Conservation (phyloP, 495 filamentous ascomycete species). For the Cairneyella variabilis region DNA sequence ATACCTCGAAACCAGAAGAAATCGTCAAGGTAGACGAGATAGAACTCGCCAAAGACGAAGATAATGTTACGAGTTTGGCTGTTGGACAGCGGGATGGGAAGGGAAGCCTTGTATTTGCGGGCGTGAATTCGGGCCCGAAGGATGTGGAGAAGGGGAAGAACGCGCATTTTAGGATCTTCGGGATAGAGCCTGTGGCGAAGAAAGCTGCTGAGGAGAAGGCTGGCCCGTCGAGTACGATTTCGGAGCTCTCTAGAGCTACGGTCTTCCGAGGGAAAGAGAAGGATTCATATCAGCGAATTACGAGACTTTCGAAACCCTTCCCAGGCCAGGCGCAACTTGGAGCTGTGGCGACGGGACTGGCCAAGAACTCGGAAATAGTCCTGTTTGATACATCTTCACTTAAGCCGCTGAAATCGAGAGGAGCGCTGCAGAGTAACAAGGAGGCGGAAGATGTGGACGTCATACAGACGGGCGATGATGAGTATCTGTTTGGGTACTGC, state of each 20-base stretch:
- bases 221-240: slow-evolving; percentile 38
- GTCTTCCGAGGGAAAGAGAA: slow-evolving; percentile 60
- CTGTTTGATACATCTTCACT: slow-evolving; percentile 67
- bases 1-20: slow-evolving; percentile 56
- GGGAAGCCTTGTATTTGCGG: slow-evolving; percentile 65
- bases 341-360: slow-evolving; percentile 70
- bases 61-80: slow-evolving; percentile 82
- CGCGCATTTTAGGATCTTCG: slow-evolving; percentile 81
- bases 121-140: slow-evolving; percentile 77
- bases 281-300: slow-evolving; percentile 75
- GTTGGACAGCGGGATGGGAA: slow-evolving; percentile 52
- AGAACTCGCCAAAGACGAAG: slow-evolving; percentile 81
- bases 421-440: slow-evolving; percentile 59
- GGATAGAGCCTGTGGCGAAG: slow-evolving; percentile 46
- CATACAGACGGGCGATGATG: slow-evolving; percentile 50
- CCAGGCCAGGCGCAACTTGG: slow-evolving; percentile 56
- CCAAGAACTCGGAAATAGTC: slow-evolving; percentile 69
- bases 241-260: slow-evolving; percentile 51
- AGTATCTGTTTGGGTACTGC: slow-evolving; percentile 74
- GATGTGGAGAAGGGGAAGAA: slow-evolving; percentile 76
- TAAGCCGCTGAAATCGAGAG: slow-evolving; percentile 55
- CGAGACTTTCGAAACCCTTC: slow-evolving; percentile 64
- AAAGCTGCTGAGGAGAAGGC: slow-evolving; percentile 27
- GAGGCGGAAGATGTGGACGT: slow-evolving; percentile 86
- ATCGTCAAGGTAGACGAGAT: slow-evolving; percentile 67